These are phyloP conservation scores for Moricandia arvensis DNA, from an alignment of 345 rosid species.

Conservation along the genomic window DNA sequence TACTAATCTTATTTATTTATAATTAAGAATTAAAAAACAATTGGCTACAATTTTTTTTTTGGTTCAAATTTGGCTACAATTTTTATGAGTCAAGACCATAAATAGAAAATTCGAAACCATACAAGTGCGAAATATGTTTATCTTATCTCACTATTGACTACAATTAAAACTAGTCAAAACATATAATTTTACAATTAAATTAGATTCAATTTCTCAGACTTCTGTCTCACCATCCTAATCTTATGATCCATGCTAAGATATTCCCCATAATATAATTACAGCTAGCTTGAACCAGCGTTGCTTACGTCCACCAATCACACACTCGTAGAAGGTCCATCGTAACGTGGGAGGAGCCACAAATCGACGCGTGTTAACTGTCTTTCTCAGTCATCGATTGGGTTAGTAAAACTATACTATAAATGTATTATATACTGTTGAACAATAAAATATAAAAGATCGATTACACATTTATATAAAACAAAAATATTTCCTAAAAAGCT, in stretches of 20 bases:
- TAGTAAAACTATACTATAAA: constrained; percentile 9
- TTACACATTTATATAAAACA: neutral
- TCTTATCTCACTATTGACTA: neutral
- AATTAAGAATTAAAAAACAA: too few species aligned
- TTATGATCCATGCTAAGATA: neutral
- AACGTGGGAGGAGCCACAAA: neutral
- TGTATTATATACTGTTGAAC: too few species aligned
- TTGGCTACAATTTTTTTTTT: too few species aligned
- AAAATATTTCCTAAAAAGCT: neutral
- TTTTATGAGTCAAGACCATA: neutral
- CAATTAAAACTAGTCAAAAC: neutral
- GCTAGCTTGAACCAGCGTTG: too few species aligned
- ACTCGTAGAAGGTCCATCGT: neutral
- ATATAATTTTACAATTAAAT: neutral
- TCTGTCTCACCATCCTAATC: neutral
- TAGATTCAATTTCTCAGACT: neutral
- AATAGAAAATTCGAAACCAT: neutral
- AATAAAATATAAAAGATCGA: neutral
- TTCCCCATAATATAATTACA: neutral
- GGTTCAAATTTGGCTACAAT: neutral
- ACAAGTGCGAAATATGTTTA: neutral
- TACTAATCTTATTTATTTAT: neutral
- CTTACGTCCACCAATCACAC: constrained; percentile 26
- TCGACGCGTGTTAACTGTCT: neutral
- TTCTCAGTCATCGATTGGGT: neutral